Base-by-base conservation (phyloP, 805 yeast species). In the Tetrapisispora arboricola region DNA sequence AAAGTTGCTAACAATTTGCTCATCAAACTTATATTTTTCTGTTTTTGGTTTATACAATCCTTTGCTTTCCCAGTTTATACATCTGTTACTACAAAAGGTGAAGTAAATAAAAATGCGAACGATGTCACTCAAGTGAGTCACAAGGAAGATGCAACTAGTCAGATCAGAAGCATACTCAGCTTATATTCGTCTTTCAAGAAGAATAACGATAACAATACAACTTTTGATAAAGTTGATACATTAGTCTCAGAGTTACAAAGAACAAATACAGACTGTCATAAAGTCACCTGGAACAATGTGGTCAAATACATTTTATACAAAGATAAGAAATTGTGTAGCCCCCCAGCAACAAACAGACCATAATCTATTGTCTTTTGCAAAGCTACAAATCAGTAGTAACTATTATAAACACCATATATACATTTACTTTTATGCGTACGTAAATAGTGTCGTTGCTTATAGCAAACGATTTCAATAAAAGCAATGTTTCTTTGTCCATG, bases 201-300 rank as follows among this genome's bases (percentile, higher is more conserved):
- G 13, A 34, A 34, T n/a, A 29, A 34, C 9, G 37, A 34, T 4
- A 25, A 34, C 15, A 34, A 24, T 3, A 34, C 29, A 2, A 16
- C 29, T 2, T 24, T 21, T n/a, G 37, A 34, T 11, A 22, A 24
- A 13, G 13, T 34, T 3, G 25, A 15, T 17, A 34, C 11, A 4
- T 15, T 34, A 24, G 12, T 34, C 3, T 16, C 22, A 6, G 20
- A 11, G 12, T 10, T 34, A 11, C 37, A 34, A 13, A 25, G 17
- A 6, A 17, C 19, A n/a, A 8, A 22, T 5, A 11, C 27, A 25
- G 15, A 22, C 7, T 34, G 37, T 12, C 15, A 34, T 25, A 34
- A 34, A 13, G 29, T 34, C 9, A 34, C 37, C 4, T 34, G 37
- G 37, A 34, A 25, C 22, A 34, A 34, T 17, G 37, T 34, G 2